Percentiles rank a stretch among this genome's conserved stretches.
phyloP scores from a whole-genome alignment of 257 asterid species.

The Coffea eugenioides region DNA sequence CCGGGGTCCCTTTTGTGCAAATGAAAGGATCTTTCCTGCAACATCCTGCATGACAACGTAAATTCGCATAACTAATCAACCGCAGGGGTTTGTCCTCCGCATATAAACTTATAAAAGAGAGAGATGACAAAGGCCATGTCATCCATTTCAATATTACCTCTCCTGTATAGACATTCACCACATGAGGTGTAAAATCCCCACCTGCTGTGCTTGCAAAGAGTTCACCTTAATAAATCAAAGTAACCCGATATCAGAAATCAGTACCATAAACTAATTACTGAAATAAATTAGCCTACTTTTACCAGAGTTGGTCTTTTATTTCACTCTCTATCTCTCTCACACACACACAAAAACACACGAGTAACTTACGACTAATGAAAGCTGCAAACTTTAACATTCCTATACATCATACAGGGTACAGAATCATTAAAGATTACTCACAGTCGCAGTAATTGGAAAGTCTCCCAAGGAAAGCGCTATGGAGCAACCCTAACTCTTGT shows the following conservation, averaged over 20 bases:
- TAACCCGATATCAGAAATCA: background rate
- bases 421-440: background rate
- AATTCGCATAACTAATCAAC: background rate
- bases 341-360: background rate
- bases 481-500: background rate
- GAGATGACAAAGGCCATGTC: too few relatives aligned
- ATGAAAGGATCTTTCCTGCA: conserved; percentile 77
- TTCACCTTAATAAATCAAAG: conserved; percentile 59
- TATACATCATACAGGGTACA: background rate
- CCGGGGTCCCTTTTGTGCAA: conserved; percentile 72
- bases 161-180: conserved; percentile 77
- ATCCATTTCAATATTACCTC: conserved; percentile 45
- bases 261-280: background rate
- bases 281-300: background rate
- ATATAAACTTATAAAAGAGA: too few relatives aligned
- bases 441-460: background rate
- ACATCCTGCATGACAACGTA: conserved; percentile 56
- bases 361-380: background rate
- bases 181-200: conserved; percentile 80
- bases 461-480: background rate
- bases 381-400: background rate
- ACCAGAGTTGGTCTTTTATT: background rate
- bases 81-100: background rate
- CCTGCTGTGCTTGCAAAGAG: conserved; percentile 82
- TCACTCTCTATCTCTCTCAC: background rate